These are phyloP conservation scores for Suillus subalutaceus DNA, from an alignment of 768 basidiomycete genomes.

Conservation along the genomic window DNA sequence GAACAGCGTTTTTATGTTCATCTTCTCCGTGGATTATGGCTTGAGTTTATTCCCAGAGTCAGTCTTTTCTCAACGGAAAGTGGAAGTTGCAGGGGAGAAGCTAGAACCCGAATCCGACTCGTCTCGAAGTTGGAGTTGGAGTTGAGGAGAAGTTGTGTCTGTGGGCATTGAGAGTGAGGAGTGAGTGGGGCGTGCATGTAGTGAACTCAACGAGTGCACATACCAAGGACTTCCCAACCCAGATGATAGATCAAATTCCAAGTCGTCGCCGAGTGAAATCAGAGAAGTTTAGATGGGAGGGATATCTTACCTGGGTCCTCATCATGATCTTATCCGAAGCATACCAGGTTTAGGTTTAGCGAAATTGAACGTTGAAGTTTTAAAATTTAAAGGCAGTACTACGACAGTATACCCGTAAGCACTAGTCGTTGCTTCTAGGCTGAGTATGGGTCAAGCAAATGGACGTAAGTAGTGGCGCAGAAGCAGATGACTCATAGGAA, in stretches of 20 bases:
- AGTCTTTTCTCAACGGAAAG: too few species aligned
- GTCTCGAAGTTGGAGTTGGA: too few species aligned
- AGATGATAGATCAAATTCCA: background rate
- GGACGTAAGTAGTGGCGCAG: background rate
- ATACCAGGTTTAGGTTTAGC: background rate
- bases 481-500: background rate
- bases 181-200: too few species aligned
- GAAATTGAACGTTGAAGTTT: too few species aligned
- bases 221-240: background rate
- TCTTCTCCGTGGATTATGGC: too few species aligned
- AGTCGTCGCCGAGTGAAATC: constrained; percentile 20
- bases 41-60: too few species aligned
- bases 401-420: background rate
- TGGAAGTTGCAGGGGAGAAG: too few species aligned
- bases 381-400: background rate
- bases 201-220: background rate
- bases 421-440: background rate
- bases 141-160: too few species aligned
- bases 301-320: background rate
- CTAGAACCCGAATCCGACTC: too few species aligned
- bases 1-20: too few species aligned
- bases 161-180: too few species aligned
- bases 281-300: constrained; percentile 45
- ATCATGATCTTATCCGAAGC: background rate
- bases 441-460: background rate